Evolutionary conservation across 345 rosid species (phyloP), one percentile per base, ranked within the genome.

Genomic region (Raphanus sativus): DNA sequence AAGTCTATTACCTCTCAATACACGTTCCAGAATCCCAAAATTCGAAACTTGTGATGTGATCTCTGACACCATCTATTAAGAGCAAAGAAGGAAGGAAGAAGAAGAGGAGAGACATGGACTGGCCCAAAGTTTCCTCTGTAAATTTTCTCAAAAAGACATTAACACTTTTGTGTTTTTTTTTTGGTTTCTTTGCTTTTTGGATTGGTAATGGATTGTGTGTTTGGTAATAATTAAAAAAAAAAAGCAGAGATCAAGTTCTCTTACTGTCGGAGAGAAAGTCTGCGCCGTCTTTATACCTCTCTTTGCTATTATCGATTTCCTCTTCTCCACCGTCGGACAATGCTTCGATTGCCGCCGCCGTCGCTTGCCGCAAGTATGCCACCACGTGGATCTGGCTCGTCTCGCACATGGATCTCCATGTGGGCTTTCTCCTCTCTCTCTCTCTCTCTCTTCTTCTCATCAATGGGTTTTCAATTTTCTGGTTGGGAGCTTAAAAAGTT

Each of bases 331-430:
- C 2, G 70, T 87, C n/a, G 73, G 76, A 4, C 78, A 74, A 54
- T 91, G 96, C 81, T 88, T 89, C 75, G 87, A 77, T 24, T 76
- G 0, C 40, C 74, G 70, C 0, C 83, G 63, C 4, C 17, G 28
- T 0, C 0, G 15, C 0, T 61, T 74, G 6, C 58, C 36, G 60
- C 77, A 62, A 25, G 73, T 16, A 59, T 62, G 55, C 62, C 61
- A 12, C 5, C 65, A 69, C 34, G 17, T 8, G 30, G 84, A 89
- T 86, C 80, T 89, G 30, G 40, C 77, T 69, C 88, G 87, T 60
- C 92, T 93, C 62, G 86, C 98, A 0, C 42, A 38, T 65, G 92
- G 82, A 81, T 82, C 97, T 77, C 82, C 4, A 70, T 93, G 97
- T 91, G 71, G 60, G 54, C 66, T 70, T 17, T 74, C 16, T 10